These are phyloP conservation scores for Saraca asoca DNA, from an alignment of 331 rosid species.

Conservation along the genomic window DNA sequence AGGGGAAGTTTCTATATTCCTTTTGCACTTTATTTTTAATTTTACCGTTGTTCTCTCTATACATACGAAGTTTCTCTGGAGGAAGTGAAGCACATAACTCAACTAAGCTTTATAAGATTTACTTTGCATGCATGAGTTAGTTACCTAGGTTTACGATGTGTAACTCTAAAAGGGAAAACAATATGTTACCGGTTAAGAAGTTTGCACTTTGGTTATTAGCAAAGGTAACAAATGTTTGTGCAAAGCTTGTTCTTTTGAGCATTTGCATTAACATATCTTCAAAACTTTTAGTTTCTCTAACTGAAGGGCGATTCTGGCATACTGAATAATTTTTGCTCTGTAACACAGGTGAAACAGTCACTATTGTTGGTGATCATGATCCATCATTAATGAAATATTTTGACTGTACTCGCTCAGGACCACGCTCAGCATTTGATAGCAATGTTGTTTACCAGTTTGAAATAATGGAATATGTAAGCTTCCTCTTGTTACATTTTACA, in stretches of 20 bases:
- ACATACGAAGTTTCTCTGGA: not conserved
- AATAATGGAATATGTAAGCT: slow-evolving; percentile 66
- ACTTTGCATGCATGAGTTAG: too few species aligned
- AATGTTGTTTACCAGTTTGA: slow-evolving; percentile 67
- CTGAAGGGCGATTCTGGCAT: not conserved
- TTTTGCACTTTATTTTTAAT: not conserved
- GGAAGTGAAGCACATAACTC: slow-evolving; percentile 8
- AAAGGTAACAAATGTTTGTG: not conserved
- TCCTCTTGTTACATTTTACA: not conserved
- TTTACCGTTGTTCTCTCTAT: not conserved
- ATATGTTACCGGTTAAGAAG: too few species aligned
- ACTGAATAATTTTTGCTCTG: slow-evolving; percentile 6
- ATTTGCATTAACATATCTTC: slow-evolving; percentile 5
- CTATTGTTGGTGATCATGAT: slow-evolving; percentile 89
- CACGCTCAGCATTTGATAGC: slow-evolving; percentile 66
- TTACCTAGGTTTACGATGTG: too few species aligned
- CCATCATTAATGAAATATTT: slow-evolving; percentile 69
- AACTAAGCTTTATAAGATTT: not conserved
- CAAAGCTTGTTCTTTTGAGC: not conserved
- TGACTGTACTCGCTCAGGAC: slow-evolving; percentile 69
- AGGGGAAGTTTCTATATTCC: not conserved
- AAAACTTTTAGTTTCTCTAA: not conserved
- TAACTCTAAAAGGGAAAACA: too few species aligned
- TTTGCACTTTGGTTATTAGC: not conserved
- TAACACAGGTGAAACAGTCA: slow-evolving; percentile 81